A percentile compares a stretch with the other conserved stretches of the same genome.
These are phyloP conservation scores for Agarophyton chilense DNA, from an alignment of 23 red algal genomes.

Conservation along the genomic window DNA sequence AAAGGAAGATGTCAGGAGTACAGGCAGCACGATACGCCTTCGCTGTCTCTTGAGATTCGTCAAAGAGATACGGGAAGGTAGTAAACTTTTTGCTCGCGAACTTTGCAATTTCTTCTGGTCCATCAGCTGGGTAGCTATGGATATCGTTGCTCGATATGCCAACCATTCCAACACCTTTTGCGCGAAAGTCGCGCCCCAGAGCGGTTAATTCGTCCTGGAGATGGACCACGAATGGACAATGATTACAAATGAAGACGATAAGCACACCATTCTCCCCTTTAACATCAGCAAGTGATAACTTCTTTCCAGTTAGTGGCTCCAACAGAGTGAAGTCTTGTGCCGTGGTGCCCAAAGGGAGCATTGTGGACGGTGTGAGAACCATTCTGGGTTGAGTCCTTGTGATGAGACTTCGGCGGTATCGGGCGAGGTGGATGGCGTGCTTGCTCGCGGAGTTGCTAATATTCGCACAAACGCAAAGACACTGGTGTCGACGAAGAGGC, in stretches of 20 bases:
- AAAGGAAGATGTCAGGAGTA: slow-evolving; percentile 86
- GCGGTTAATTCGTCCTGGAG: slow-evolving; percentile 41
- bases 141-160: slow-evolving; percentile 79
- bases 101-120: slow-evolving; percentile 63
- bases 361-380: slow-evolving; percentile 53
- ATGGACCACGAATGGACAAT: slow-evolving; percentile 84
- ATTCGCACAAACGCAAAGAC: background rate
- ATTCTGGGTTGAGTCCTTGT: slow-evolving; percentile 17
- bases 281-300: slow-evolving; percentile 48
- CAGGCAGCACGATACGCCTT: slow-evolving; percentile 71
- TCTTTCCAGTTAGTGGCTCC: slow-evolving; percentile 65
- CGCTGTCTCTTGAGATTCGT: slow-evolving; percentile 85
- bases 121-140: slow-evolving; percentile 64
- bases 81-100: slow-evolving; percentile 31
- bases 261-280: slow-evolving; percentile 55
- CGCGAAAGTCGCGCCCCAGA: slow-evolving; percentile 49
- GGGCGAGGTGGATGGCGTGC: background rate
- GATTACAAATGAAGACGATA: slow-evolving; percentile 69
- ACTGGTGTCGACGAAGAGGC: background rate
- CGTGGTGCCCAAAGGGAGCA: slow-evolving; percentile 68
- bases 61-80: slow-evolving; percentile 78
- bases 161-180: slow-evolving; percentile 59
- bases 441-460: background rate
- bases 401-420: background rate
- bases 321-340: slow-evolving; percentile 52